These are phyloP conservation scores for Blakeslea trispora DNA, from an alignment of 371 early-diverging fungal species.

Conservation along the genomic window DNA sequence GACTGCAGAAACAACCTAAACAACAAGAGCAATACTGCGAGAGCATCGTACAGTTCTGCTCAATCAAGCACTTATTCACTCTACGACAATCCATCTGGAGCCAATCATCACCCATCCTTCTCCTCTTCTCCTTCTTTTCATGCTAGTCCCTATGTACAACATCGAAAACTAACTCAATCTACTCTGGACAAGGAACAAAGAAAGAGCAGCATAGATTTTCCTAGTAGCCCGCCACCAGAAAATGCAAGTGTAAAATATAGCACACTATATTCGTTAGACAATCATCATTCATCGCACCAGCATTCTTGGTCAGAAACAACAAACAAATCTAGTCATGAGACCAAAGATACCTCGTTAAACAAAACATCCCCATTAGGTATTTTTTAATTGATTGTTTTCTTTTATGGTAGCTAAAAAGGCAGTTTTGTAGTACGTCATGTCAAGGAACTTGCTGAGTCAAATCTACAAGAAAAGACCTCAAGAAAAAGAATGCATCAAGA, in stretches of 20 bases:
- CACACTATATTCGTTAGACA: neutral
- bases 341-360: neutral
- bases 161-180: neutral
- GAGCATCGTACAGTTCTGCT: too few relatives aligned
- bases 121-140: neutral
- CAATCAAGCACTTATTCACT: neutral
- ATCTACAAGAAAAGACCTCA: slow-evolving; percentile 5
- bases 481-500: slow-evolving; percentile 2
- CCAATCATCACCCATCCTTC: neutral
- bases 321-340: neutral
- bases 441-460: neutral
- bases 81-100: neutral
- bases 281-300: too few relatives aligned
- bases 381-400: neutral
- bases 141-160: too few relatives aligned
- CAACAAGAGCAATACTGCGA: slow-evolving; percentile 5
- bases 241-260: neutral
- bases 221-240: slow-evolving; percentile 25
- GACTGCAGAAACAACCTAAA: too few relatives aligned
- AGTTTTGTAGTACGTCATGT: slow-evolving; percentile 6
- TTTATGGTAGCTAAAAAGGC: slow-evolving; percentile 35
- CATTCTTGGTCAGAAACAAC: slow-evolving; percentile 9
- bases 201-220: slow-evolving; percentile 19
- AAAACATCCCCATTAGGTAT: slow-evolving; percentile 14
- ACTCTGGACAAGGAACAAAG: slow-evolving; percentile 4